Evolutionary conservation across 768 basidiomycete genomes (phyloP).

Genomic region (Phylloporus sp.): DNA sequence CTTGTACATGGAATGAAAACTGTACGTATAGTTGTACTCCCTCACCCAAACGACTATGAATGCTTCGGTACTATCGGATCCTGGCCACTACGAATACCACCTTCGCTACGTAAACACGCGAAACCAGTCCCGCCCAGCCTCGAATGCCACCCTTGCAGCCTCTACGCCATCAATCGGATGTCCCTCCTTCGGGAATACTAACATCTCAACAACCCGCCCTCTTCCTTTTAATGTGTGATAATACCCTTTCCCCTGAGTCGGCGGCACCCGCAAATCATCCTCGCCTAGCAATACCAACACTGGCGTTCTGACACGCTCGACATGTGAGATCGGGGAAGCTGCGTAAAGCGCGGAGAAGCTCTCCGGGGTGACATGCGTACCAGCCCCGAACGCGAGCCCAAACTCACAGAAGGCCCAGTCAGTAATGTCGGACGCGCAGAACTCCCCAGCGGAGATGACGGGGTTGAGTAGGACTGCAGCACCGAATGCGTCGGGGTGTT

Average conservation of each 20-base stretch:
- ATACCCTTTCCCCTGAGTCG: constrained; percentile 57
- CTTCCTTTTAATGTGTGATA: constrained; percentile 61
- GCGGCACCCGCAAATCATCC: constrained; percentile 58
- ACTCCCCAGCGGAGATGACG: constrained; percentile 58
- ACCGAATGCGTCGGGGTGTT: constrained; percentile 56
- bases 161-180: constrained; percentile 67
- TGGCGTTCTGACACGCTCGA: constrained; percentile 47
- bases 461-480: constrained; percentile 67
- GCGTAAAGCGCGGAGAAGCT: constrained; percentile 41
- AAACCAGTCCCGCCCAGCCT: constrained; percentile 53
- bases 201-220: constrained; percentile 47
- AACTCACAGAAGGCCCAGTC: constrained; percentile 58
- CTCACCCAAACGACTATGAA: no score
- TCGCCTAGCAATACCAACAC: constrained; percentile 60
- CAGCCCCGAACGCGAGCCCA: constrained; percentile 32
- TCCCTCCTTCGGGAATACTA: constrained; percentile 57
- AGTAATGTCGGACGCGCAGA: constrained; percentile 58
- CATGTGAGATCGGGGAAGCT: constrained; percentile 54
- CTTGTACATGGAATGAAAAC: no score
- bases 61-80: no score
- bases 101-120: constrained; percentile 14
- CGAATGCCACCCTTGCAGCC: constrained; percentile 49
- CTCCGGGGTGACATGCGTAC: constrained; percentile 41
- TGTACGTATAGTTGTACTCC: no score
- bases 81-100: background rate